Base-by-base conservation (phyloP, 2,329 filamentous ascomycete genomes). In the Alternaria sp. region DNA sequence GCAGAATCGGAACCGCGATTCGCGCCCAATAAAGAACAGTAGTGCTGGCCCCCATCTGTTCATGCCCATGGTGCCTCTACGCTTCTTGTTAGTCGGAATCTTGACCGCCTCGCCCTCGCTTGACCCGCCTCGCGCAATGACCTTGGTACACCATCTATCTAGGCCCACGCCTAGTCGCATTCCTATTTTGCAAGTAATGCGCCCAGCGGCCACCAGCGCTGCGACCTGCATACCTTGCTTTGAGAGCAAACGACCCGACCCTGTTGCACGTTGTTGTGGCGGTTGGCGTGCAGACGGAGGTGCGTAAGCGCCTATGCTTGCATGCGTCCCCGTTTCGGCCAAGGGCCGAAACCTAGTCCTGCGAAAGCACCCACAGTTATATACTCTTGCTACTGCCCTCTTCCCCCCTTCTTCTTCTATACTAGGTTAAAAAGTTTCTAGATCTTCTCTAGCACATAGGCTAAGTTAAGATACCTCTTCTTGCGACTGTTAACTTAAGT, bases 191-290 rank as follows among this genome's bases (percentile, higher is more conserved):
- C 37, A 45, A 18, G 18, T 45, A 49, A 49, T 18, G 15, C 49
- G 20, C 49, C 28, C 18, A 37, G 28, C 49, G 28, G 28, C 30
- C 28, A 41, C 23, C 43, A 21, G 14, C 37, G 33, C 23, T 43
- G 33, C 30, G 6, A 26, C 47, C 49, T 61, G 51, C 51, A 25
- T 43, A 26, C 37, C 37, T 18, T 41, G 37, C 37, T 41, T 41
- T 41, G 9, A n/a, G 7, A 15, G 15, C 37, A 41, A 41, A 41
- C 37, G 37, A 41, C n/a, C 14, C 21, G 23, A 55, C 58, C 50
- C 53, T 47, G 30, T 49, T n/a, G 49, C 63, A 63, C 63, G 63
- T 65, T 65, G 51, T 63, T 60, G 63, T 51, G 49, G 49, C 49
- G 28, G 37, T 41, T 41, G 37, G 37, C 37, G 37, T 41, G 37